These are phyloP conservation scores for Kuraishia borneana DNA, from an alignment of 805 yeast genomes.

Conservation along the genomic window DNA sequence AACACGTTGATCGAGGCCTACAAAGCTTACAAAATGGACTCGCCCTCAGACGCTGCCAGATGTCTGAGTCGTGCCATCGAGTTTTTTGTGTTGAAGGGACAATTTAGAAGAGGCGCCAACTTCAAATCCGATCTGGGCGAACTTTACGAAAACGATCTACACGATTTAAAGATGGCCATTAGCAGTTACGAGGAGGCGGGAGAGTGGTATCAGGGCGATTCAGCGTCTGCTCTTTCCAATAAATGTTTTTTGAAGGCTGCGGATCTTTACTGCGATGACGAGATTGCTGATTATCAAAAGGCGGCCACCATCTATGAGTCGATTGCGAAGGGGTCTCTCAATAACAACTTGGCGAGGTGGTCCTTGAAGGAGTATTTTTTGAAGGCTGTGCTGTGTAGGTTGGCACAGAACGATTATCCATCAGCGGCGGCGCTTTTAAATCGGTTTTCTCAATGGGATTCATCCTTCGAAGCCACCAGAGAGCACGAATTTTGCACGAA, in stretches of 20 bases:
- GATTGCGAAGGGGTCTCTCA: constrained; percentile 65
- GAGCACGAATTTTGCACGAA: constrained; percentile 63
- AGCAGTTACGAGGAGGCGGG: constrained; percentile 85
- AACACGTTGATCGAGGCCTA: constrained; percentile 83
- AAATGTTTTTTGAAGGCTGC: constrained; percentile 87
- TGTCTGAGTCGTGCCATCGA: constrained; percentile 69
- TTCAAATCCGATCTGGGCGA: constrained; percentile 87
- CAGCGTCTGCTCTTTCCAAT: constrained; percentile 81
- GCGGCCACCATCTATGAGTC: constrained; percentile 73
- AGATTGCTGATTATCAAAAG: constrained; percentile 51
- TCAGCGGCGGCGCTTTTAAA: constrained; percentile 71
- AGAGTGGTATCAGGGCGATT: constrained; percentile 91
- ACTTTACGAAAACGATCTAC: constrained; percentile 66
- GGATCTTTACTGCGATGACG: constrained; percentile 63
- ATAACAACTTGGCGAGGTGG: constrained; percentile 77
- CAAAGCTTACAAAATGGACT: constrained; percentile 68
- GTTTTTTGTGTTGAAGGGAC: constrained; percentile 82
- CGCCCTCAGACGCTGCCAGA: constrained; percentile 68
- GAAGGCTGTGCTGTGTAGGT: constrained; percentile 70
- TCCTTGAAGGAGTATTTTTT: constrained; percentile 84
- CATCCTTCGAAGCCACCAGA: constrained; percentile 62
- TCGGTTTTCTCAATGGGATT: constrained; percentile 59
- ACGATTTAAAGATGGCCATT: constrained; percentile 59
- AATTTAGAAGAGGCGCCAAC: constrained; percentile 93
- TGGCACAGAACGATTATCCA: constrained; percentile 73